A percentile compares a stretch with the other conserved stretches of the same genome.
phyloP scores from a whole-genome alignment of 2,329 filamentous ascomycete genomes.

The Alternaria sp. region DNA sequence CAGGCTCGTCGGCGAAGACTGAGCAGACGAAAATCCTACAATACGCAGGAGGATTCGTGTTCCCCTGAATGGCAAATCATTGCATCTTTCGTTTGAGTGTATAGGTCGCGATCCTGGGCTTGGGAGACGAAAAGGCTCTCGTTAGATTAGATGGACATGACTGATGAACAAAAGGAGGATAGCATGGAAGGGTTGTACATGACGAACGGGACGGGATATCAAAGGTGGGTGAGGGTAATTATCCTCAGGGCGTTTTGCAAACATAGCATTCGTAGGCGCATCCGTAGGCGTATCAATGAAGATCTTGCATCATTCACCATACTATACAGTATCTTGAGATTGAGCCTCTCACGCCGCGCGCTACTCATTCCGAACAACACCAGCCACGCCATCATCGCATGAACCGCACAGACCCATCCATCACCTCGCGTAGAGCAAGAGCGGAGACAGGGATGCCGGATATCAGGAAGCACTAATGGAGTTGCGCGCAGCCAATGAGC shows the following conservation, averaged over 20 bases:
- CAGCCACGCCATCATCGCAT: neutral
- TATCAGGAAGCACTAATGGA: neutral
- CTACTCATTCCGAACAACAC: neutral
- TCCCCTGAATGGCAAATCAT: neutral
- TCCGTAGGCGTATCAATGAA: neutral
- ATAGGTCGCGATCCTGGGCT: neutral
- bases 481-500: neutral
- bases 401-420: neutral
- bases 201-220: neutral
- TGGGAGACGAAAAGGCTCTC: neutral
- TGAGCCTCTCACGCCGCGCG: neutral
- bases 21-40: neutral
- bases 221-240: neutral
- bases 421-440: neutral
- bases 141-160: constrained; percentile 5
- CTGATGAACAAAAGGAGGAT: neutral
- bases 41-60: neutral
- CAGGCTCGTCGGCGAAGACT: constrained; percentile 4
- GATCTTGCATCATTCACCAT: neutral
- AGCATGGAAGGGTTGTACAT: neutral
- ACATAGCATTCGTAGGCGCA: neutral
- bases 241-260: neutral
- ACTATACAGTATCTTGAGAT: neutral
- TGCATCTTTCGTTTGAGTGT: neutral
- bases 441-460: neutral